Evolutionary conservation across 805 yeast species (phyloP), one percentile per base, ranked within the genome.

Genomic region (Kodamaea sagamina): DNA sequence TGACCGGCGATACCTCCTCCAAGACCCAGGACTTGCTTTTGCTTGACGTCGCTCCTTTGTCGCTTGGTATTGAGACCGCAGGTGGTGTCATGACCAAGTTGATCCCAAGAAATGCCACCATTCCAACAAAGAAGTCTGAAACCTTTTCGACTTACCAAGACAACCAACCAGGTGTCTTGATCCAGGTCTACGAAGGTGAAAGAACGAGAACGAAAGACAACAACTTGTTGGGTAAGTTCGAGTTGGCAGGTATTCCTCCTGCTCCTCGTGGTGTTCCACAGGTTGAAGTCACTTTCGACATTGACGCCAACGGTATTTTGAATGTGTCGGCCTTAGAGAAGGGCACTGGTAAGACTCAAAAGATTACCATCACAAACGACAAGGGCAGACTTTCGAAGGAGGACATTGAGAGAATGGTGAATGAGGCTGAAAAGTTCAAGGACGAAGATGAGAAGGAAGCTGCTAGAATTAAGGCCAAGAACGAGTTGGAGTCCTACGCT

Each of bases 11-110:
- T 47, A 65, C 71, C n/a, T 50, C 72, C 17, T 61, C 69, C 19
- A 65, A 68, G 67, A 71, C 75, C 43, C 73, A 70, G 57, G 74
- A 70, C 59, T 65, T 71, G 54, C 67, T 92, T 52, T 76, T 89
- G 62, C 79, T 90, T 61, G 97, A 89, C 73, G 97, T 89, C 51
- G 88, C 90, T 59, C 95, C 97, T 59, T 81, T 89, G 64, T 89
- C 97, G 43, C 70, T 89, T 52, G 97, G 97, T 78, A 90, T 89
- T 65, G 97, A 89, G 75, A 90, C 97, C 56, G 85, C 96, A 43
- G 97, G 97, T 67, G 97, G 97, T 71, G 95, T 89, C 53, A 89
- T 89, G 97, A 89, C 97, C 55, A 87, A 90, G 62, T 80, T 89
- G 68, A 89, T 89, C 67, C 86, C 86, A 72, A 86, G 97, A 79